Evolutionary conservation across 257 asterid genomes (phyloP), one percentile per base, ranked within the genome.

Genomic region (Catharanthus roseus): DNA sequence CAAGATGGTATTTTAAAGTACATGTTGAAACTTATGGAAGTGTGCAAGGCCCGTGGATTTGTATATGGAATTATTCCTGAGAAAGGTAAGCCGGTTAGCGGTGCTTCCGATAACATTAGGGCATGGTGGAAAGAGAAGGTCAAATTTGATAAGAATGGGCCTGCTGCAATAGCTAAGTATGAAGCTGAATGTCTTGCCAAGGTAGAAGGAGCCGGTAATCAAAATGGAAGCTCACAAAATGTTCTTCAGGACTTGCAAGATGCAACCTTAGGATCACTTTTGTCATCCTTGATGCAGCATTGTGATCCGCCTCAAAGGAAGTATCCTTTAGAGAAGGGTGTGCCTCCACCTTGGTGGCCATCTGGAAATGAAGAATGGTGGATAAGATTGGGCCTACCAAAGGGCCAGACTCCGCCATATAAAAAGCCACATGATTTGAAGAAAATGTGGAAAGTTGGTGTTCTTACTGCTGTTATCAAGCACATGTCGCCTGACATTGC

Each of bases 91-190:
- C 90, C 90, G 0, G 92, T 89, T 23, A 80, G 90, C 6, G 92
- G 96, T 42, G 73, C 92, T 11, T 89, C 96, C 0, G 92, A 89
- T 68, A 89, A 89, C 74, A 51, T 89, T 36, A 70, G 96, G 64
- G 96, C 86, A 36, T 89, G 92, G 96, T 89, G 96, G 96, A 89
- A 89, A 65, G 96, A 89, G 67, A 88, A 86, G 73, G 95, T 88
- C 41, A 86, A 80, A 72, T 86, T 86, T 24, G 91, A 88, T 65
- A 81, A 82, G 60, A 89, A 86, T 2, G 92, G 90, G 9, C 92
- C 86, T 26, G 92, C 90, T 9, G 92, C 96, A 16, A 89, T 89
- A 55, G 79, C 85, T 16, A 89, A 89, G 79, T 81, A 89, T 31
- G 87, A 89, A 53, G 80, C 86, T 0, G 95, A 88, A 47, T 74